Conservation (phyloP, 2,329 filamentous ascomycete genomes). For the Nakataea oryzae region DNA sequence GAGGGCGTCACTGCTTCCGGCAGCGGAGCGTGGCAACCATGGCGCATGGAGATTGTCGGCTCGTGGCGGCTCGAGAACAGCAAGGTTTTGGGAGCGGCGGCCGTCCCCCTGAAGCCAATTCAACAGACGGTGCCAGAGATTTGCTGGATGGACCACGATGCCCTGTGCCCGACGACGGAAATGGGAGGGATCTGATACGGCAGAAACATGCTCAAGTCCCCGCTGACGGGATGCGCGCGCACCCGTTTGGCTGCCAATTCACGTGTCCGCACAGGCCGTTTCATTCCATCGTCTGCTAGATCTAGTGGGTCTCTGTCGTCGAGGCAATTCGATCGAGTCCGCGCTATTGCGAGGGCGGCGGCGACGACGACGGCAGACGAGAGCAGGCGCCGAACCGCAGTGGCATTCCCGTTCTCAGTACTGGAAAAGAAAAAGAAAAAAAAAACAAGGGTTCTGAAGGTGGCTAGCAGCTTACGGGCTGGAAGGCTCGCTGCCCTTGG, state of each 20-base stretch:
- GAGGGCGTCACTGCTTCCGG: not conserved
- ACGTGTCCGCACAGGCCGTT: not conserved
- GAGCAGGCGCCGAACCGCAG: not conserved
- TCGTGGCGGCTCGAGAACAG: not conserved
- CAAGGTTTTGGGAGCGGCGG: not conserved
- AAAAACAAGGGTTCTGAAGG: too few relatives aligned
- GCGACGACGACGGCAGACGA: too few relatives aligned
- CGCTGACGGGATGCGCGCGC: not conserved
- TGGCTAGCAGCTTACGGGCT: too few relatives aligned
- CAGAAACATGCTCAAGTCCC: not conserved
- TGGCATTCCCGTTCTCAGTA: too few relatives aligned
- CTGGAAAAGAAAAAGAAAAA: too few relatives aligned
- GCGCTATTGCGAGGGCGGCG: not conserved
- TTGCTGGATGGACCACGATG: not conserved
- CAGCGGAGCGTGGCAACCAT: not conserved
- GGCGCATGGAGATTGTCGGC: not conserved
- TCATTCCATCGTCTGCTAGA: not conserved
- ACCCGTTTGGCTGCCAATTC: not conserved
- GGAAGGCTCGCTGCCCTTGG: too few relatives aligned
- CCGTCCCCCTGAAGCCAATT: not conserved
- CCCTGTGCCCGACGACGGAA: not conserved
- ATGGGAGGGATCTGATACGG: not conserved
- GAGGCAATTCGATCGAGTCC: not conserved
- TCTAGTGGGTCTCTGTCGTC: not conserved
- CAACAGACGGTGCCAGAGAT: not conserved